These are phyloP conservation scores for Phoma sp. DNA, from an alignment of 2,329 filamentous ascomycete genomes.

Conservation along the genomic window DNA sequence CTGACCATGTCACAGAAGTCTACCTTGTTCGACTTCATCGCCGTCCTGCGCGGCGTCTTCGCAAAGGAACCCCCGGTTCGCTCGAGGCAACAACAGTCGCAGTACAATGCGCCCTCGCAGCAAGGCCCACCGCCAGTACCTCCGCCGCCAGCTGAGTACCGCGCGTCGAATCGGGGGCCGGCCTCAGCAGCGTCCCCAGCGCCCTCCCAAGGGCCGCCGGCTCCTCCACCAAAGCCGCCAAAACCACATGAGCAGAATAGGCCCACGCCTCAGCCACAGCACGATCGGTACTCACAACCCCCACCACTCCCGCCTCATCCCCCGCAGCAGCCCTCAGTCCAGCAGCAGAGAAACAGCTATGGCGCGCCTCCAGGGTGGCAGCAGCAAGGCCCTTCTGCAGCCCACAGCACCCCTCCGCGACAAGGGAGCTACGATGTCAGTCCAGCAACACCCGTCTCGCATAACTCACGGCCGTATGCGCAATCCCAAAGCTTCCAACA, in stretches of 20 bases:
- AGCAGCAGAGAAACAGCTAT: slow-evolving; percentile 28
- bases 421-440: slow-evolving; percentile 34
- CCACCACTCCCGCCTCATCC: slow-evolving; percentile 43
- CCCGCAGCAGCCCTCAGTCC: slow-evolving; percentile 33
- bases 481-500: slow-evolving; percentile 33
- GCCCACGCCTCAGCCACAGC: slow-evolving; percentile 31
- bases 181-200: slow-evolving; percentile 46
- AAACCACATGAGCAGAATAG: slow-evolving; percentile 41
- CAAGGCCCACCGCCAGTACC: slow-evolving; percentile 59
- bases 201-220: slow-evolving; percentile 32
- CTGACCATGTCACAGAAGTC: slow-evolving; percentile 67
- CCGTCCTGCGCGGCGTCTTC: slow-evolving; percentile 84
- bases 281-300: slow-evolving; percentile 39
- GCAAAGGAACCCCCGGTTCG: slow-evolving; percentile 93
- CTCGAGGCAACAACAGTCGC: slow-evolving; percentile 59
- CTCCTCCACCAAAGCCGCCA: slow-evolving; percentile 58
- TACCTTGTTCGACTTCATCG: slow-evolving; percentile 80
- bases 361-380: slow-evolving; percentile 19
- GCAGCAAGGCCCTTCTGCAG: slow-evolving; percentile 19
- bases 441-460: slow-evolving; percentile 36
- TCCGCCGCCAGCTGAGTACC: slow-evolving; percentile 68
- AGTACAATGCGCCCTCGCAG: slow-evolving; percentile 43
- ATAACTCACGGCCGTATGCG: slow-evolving; percentile 34
- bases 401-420: slow-evolving; percentile 25
- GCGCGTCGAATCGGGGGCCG: slow-evolving; percentile 39